A percentile compares a stretch with the other conserved stretches of the same genome.
phyloP scores from a whole-genome alignment of 176 grass and related monocot species.

The Poa annua region DNA sequence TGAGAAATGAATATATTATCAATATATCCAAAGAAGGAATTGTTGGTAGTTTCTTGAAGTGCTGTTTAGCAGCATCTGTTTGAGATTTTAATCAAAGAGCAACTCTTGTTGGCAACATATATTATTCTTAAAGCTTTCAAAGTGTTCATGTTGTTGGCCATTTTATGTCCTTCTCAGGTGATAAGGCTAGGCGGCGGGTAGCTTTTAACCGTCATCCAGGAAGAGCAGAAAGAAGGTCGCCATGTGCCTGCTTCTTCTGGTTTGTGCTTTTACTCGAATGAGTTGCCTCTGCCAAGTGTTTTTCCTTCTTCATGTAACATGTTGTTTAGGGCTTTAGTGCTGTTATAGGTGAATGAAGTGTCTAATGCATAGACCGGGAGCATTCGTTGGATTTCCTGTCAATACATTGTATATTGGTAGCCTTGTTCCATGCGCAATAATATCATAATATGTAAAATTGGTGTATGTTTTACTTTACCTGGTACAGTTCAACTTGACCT shows the following conservation, averaged over 20 bases:
- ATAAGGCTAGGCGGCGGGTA: constrained; percentile 9
- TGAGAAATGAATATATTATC: constrained; percentile 14
- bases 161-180: constrained; percentile 29
- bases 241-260: constrained; percentile 2
- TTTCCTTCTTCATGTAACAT: constrained; percentile 14
- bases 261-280: constrained; percentile 21
- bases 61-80: constrained; percentile 7
- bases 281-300: constrained; percentile 27
- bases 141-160: background rate
- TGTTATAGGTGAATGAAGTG: constrained; percentile 43
- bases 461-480: background rate
- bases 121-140: constrained; percentile 27
- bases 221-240: constrained; percentile 39
- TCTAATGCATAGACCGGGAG: constrained; percentile 20
- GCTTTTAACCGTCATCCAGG: constrained; percentile 41
- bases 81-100: background rate
- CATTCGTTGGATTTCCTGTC: constrained; percentile 27
- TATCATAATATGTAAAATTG: constrained; percentile 49
- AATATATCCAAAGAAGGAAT: constrained; percentile 33
- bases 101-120: constrained; percentile 29
- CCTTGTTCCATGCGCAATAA: constrained; percentile 42
- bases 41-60: constrained; percentile 27
- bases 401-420: constrained; percentile 49
- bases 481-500: background rate
- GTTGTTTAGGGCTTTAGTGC: constrained; percentile 6